phyloP scores from a whole-genome alignment of 2,329 filamentous ascomycete genomes.

The Emergomyces pasteurianus region DNA sequence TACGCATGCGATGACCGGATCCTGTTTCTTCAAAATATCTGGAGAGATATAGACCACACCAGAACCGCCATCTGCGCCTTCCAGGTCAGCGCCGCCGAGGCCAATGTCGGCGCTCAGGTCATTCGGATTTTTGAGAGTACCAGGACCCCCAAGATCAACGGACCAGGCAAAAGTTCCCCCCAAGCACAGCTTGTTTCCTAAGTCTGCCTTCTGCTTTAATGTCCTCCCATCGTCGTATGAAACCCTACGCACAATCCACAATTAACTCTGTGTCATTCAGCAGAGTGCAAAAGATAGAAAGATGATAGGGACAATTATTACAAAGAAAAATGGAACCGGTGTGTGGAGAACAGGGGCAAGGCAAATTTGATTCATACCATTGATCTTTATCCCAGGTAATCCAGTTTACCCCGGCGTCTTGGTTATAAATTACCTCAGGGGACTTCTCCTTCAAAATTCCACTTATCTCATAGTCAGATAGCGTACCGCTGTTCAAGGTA shows the following conservation, averaged over 20 bases:
- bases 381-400: slow-evolving; percentile 16
- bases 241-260: slow-evolving; percentile 5
- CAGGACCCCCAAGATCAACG: slow-evolving; percentile 5
- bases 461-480: slow-evolving; percentile 22
- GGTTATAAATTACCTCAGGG: slow-evolving; percentile 12
- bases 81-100: slow-evolving; percentile 6
- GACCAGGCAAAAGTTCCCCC: slow-evolving; percentile 16
- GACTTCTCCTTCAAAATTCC: slow-evolving; percentile 15
- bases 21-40: slow-evolving; percentile 7
- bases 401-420: slow-evolving; percentile 16
- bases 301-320: neutral
- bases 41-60: slow-evolving; percentile 11
- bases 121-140: slow-evolving; percentile 2
- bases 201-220: slow-evolving; percentile 22
- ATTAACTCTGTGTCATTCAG: neutral
- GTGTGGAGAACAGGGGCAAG: neutral
- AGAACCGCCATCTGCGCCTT: slow-evolving; percentile 6
- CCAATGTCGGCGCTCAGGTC: neutral
- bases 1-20: slow-evolving; percentile 9
- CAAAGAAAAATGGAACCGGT: neutral
- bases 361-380: slow-evolving; percentile 9
- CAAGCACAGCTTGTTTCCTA: slow-evolving; percentile 20
- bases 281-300: neutral
- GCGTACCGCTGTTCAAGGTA: slow-evolving; percentile 16
- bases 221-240: slow-evolving; percentile 25